Evolutionary conservation across 305 asterid species (phyloP), one percentile per base, ranked within the genome.

Genomic region (Fraxinus latifolia): DNA sequence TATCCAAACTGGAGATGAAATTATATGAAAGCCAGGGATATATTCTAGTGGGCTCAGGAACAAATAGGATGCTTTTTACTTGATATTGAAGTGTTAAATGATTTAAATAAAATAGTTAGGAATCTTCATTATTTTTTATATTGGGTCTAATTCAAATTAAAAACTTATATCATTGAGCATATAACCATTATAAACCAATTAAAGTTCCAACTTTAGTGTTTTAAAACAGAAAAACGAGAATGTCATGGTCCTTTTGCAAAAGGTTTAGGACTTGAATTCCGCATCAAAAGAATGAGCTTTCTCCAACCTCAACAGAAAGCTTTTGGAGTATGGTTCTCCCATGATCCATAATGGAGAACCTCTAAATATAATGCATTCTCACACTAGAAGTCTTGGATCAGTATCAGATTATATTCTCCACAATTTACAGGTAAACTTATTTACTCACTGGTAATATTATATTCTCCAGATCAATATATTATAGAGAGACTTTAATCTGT

Each of bases 361-460:
- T 29, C 36, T 14, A 67, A 27, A 0, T 67, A 29, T 27, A 67
- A 67, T 67, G 37, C 25, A 76, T 25, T 42, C 36, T 47, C 75
- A 75, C 19, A 34, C 71, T 31, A 53, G 15, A 80, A 80, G 83
- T 32, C 70, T 71, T 25, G 71, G 79, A 76, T 70, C 74, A 19
- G 32, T 50, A 74, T 77, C 72, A 14, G 58, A 19, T 50, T 62
- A 53, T 77, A 47, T 60, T 65, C 67, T 37, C 75, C 79, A 74
- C 74, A 58, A 50, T 76, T 34, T 8, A 74, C 11, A 23, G 76
- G 76, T 73, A 32, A 83, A 44, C 34, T 50, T 77, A 74, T 65
- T 34, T 47, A 29, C 50, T 14, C 77, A 72, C 71, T 53, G 27
- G 25, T 15, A 70, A 14, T 67, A 34, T 67, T 36, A 77, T 27